Conservation (phyloP, 768 basidiomycete species). For the Tylopilus subfusipes region DNA sequence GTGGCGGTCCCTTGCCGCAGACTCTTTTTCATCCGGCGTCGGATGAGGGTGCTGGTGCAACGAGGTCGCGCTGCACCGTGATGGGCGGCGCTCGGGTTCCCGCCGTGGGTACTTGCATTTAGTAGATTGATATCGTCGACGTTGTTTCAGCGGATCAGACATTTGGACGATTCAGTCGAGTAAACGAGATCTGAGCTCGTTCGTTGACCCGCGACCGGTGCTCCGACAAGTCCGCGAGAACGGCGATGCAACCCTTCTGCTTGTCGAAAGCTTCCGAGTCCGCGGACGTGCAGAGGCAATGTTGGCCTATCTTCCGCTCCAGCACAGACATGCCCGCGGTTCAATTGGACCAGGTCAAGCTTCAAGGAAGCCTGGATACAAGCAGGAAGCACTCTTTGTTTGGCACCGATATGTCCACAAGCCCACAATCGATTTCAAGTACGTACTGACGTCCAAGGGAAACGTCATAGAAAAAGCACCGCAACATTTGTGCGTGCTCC, state of each 20-base stretch:
- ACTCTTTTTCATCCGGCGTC: background rate
- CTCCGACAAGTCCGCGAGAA: slow-evolving; percentile 14
- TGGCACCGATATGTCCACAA: background rate
- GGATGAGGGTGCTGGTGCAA: slow-evolving; percentile 5
- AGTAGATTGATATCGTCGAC: slow-evolving; percentile 19
- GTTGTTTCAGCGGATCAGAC: slow-evolving; percentile 16
- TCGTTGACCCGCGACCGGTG: background rate
- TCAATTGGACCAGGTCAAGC: background rate
- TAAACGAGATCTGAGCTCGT: background rate
- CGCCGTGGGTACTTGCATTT: slow-evolving; percentile 4
- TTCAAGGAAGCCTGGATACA: too few species aligned
- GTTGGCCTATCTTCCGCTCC: background rate
- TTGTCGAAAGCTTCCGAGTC: background rate
- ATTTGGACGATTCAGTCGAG: slow-evolving; percentile 13
- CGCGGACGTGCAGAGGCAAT: slow-evolving; percentile 1
- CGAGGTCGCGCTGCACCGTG: slow-evolving; percentile 1
- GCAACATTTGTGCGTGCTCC: too few species aligned
- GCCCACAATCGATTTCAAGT: background rate
- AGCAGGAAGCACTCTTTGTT: too few species aligned
- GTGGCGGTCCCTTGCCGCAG: background rate
- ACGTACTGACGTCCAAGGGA: background rate
- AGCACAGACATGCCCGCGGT: background rate
- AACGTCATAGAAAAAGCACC: background rate
- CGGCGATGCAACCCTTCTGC: background rate
- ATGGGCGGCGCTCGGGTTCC: slow-evolving; percentile 1